Evolutionary conservation across 1,284 basidiomycete species (phyloP).

Genomic region (Porogramme epimiltina): DNA sequence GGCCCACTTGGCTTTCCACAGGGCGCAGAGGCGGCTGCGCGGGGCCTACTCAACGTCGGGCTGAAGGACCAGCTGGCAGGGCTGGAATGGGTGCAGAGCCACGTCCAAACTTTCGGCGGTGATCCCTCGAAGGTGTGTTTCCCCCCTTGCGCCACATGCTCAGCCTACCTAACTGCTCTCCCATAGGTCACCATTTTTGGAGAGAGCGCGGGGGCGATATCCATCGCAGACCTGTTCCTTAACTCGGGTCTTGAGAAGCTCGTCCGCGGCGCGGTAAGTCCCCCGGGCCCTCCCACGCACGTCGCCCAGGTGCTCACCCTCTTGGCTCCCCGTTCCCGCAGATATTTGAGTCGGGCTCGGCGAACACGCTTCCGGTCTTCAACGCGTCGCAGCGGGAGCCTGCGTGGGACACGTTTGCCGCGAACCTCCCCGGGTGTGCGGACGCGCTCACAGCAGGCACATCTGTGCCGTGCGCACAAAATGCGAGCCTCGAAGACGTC

Average conservation of each 20-base stretch:
- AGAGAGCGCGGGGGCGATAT: constrained; percentile 54
- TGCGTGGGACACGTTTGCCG: constrained; percentile 14
- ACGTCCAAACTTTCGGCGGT: constrained; percentile 50
- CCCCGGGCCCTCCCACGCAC: not conserved
- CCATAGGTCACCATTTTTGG: constrained; percentile 53
- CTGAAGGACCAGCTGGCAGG: constrained; percentile 47
- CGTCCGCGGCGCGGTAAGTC: constrained; percentile 44
- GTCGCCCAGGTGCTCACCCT: not conserved
- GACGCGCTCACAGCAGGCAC: not conserved
- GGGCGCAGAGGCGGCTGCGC: constrained; percentile 43
- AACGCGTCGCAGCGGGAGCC: constrained; percentile 7
- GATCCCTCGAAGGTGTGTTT: constrained; percentile 47
- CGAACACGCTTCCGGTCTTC: constrained; percentile 12
- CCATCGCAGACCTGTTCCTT: constrained; percentile 43
- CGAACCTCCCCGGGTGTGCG: constrained; percentile 12
- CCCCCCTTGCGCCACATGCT: constrained; percentile 24
- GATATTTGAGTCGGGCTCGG: constrained; percentile 20
- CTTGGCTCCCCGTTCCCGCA: not conserved
- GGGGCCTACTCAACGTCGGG: constrained; percentile 44
- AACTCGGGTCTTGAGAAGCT: constrained; percentile 41
- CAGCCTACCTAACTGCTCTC: no score
- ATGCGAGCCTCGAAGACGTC: constrained; percentile 1
- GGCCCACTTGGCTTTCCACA: constrained; percentile 52
- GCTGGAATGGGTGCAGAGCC: constrained; percentile 49
- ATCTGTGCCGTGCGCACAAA: constrained; percentile 1